Base-by-base conservation (phyloP, 2,329 filamentous ascomycete species). In the Cladophialophora carrionii region DNA sequence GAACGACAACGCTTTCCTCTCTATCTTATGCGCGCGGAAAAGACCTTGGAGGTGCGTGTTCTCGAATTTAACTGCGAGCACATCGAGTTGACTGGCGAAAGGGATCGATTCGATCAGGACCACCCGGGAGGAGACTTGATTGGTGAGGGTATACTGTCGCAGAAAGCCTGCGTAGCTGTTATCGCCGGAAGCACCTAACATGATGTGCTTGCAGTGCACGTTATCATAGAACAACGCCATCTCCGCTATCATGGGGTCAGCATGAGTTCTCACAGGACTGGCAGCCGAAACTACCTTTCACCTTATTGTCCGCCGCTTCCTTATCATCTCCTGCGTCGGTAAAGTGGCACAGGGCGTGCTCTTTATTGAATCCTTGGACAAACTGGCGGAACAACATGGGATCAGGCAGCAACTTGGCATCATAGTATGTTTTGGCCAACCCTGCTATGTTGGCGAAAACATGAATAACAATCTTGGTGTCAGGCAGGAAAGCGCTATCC, bases 271-370 rank as follows among this genome's bases (percentile, higher is more conserved):
- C 17, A 26, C 17, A 60, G n/a, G n/a, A 14, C 24, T 1, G 10
- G 8, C 12, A 53, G 7, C n/a, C 10, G 17, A 22, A 46, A 41
- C 9, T 58, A 79, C 78, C 78, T 74, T 75, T 75, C 20, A 81
- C 68, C 59, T 80, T 80, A 41, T 75, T 74, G 68, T 80, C 79
- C 1, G 77, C 72, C 54, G 78, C 80, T 64, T 80, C 78, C 61
- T 80, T 80, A 9, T 78, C 78, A 61, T 76, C 73, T 5, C 78
- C 79, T 9, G 76, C 78, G 71, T 80, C 78, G 26, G 80, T 73
- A 62, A 76, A 79, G 46, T 80, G 77, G 65, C 75, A 79, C 22
- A 77, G 61, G 1, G 71, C 59, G 55, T 76, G 67, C 24, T 73
- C 75, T 69, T 76, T 79, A 59, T 80, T 80, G 71, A 81, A 80